Conservation (phyloP, 1,139 yeast genomes). For the Magnusiomyces tetraspermus region DNA sequence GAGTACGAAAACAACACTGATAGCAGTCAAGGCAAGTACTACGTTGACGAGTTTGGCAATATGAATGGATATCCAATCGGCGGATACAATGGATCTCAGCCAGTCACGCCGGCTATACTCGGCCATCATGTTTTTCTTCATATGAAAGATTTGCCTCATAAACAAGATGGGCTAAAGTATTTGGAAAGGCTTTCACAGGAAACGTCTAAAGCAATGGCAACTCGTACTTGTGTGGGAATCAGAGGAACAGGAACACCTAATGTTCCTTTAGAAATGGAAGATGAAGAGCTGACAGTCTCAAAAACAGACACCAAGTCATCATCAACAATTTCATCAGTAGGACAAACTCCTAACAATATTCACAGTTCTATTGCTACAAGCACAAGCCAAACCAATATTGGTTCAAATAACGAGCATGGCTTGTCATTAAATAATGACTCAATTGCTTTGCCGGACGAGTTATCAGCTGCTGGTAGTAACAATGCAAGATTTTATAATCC, state of each 20-base stretch:
- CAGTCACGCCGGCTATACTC: background rate
- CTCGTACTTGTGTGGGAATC: background rate
- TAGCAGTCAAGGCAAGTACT: background rate
- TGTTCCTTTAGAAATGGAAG: background rate
- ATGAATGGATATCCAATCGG: conserved; percentile 1
- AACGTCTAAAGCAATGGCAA: conserved; percentile 1
- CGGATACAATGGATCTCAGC: background rate
- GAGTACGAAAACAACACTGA: background rate
- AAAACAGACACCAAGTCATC: background rate
- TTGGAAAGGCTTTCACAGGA: conserved; percentile 3
- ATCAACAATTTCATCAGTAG: background rate
- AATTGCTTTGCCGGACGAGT: background rate
- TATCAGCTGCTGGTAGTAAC: background rate
- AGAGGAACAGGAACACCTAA: background rate
- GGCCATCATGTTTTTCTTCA: conserved; percentile 1
- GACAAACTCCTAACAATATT: background rate
- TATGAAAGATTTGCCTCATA: background rate
- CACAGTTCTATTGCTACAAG: background rate
- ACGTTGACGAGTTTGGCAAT: background rate
- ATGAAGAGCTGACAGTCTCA: background rate
- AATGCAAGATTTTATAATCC: background rate
- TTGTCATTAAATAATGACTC: background rate
- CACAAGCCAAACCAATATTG: background rate
- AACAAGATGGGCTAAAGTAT: background rate
- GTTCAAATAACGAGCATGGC: background rate